Evolutionary conservation across 345 rosid genomes (phyloP).

Genomic region (Syzygium jambos): DNA sequence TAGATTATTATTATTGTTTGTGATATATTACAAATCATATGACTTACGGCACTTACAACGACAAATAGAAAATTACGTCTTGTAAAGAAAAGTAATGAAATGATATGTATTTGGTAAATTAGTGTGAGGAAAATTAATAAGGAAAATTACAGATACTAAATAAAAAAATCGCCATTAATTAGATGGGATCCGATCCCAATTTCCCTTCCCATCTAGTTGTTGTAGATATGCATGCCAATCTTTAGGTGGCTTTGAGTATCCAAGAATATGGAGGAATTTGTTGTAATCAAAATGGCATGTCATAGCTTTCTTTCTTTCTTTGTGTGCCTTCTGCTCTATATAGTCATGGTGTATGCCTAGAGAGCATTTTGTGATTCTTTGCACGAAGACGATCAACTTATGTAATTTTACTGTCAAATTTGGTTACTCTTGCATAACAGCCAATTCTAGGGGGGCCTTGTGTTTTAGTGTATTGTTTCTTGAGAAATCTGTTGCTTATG

Average conservation of each 20-base stretch:
- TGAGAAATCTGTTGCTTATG: too few species aligned
- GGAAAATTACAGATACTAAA: neutral
- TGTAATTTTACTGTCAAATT: too few species aligned
- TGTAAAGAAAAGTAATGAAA: neutral
- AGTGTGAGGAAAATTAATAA: too few species aligned
- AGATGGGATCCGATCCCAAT: fast-evolving
- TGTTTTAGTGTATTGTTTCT: too few species aligned
- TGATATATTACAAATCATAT: neutral
- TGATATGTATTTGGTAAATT: fast-evolving
- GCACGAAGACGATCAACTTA: too few species aligned
- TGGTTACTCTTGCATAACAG: too few species aligned
- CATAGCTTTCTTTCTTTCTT: neutral
- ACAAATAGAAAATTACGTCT: fast-evolving
- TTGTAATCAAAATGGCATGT: neutral
- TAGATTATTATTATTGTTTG: neutral
- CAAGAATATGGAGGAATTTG: too few species aligned
- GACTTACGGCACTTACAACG: neutral
- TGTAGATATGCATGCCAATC: neutral
- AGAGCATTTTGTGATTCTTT: too few species aligned
- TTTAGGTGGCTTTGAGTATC: neutral
- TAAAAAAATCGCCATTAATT: neutral
- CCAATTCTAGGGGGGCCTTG: too few species aligned
- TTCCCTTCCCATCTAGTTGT: too few species aligned
- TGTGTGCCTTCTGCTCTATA: too few species aligned
- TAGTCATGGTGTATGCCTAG: too few species aligned